Base-by-base conservation (phyloP, 768 basidiomycete species). In the Pulveroboletus frians region DNA sequence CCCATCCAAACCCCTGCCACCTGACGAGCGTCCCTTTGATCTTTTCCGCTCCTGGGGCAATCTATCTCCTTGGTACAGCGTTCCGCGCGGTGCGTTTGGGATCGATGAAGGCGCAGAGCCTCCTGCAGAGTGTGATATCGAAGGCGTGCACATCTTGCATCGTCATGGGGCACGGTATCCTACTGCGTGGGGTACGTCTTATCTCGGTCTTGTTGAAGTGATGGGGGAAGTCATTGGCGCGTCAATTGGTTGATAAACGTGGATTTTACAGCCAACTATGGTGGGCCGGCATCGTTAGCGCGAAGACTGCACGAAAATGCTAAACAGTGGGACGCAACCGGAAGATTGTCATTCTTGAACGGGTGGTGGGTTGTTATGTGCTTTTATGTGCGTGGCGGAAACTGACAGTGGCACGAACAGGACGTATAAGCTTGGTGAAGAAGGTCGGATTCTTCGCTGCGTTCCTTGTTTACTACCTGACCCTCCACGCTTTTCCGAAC, bases 351-450 rank as follows among this genome's bases (percentile, higher is more conserved):
- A 0, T 96, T 95, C 63, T 69, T 96, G 71, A 91, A 92, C 61
- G 75, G 77, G 26, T 96, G 92, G 92, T 88, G 40, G 31, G 78
- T 46, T 18, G 23, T 23, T 9, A 23, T 10, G 3, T 1, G 13
- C 27, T 20, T 63, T 55, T 58, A 29, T 38, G 7, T 7, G 9
- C 5, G 39, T 60, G 7, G 52, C 20, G 13, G 0, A 15, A 4
- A 17, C 20, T 55, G 30, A 56, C 13, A 9, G 15, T 7, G 5
- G 9, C 13, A 32, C 26, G 11, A 39, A 53, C 53, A 90, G 89
- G 93, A 83, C 85, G 5, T 94, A 92, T 68, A 88, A 88, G 58
- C 79, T 97, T 3, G 94, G 93, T 13, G 84, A 85, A 71, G 93
- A 96, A 72, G 72, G 86, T 88, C 55, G 14, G 66, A 1, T 29